A percentile compares a stretch with the other conserved stretches of the same genome.
These are phyloP conservation scores for Trichoderma aggressivum DNA, from an alignment of 2,329 filamentous ascomycete species.

Conservation along the genomic window DNA sequence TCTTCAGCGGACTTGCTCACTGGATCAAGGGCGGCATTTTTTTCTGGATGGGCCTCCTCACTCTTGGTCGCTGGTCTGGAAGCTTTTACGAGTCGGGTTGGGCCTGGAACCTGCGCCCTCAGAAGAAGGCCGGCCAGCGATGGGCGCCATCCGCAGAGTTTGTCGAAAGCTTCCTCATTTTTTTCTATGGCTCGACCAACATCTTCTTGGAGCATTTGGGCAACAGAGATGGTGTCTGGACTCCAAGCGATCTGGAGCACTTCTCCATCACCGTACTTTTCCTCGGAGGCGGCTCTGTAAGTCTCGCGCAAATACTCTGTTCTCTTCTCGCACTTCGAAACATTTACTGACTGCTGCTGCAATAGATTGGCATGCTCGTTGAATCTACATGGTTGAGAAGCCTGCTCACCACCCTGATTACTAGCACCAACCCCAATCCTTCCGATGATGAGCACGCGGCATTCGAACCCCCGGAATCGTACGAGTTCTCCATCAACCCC, in stretches of 20 bases:
- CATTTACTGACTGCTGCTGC: not conserved
- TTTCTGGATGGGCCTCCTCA: conserved; percentile 87
- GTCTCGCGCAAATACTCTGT: conserved; percentile 29
- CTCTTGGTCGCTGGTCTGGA: conserved; percentile 84
- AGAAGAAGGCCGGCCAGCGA: conserved; percentile 46
- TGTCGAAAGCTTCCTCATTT: conserved; percentile 84
- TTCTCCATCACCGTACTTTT: conserved; percentile 91
- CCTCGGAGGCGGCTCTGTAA: conserved; percentile 82
- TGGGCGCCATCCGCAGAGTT: conserved; percentile 84
- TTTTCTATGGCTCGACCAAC: conserved; percentile 83
- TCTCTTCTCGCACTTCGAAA: no score
- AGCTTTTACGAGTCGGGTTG: conserved; percentile 88
- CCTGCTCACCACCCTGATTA: conserved; percentile 56
- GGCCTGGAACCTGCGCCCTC: conserved; percentile 88
- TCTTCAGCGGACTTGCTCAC: conserved; percentile 87
- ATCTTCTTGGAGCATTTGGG: conserved; percentile 89
- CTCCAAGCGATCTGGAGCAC: conserved; percentile 80
- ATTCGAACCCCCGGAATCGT: conserved; percentile 57
- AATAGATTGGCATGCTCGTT: conserved; percentile 74
- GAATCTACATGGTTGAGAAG: conserved; percentile 70
- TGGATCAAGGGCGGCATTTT: conserved; percentile 95
- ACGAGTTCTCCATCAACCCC: conserved; percentile 78
- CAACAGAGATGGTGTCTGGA: conserved; percentile 68
- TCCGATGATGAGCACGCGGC: conserved; percentile 49
- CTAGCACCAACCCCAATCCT: conserved; percentile 33